Evolutionary conservation across 495 filamentous ascomycete genomes (phyloP).

Genomic region (Jackrogersella multiformis): DNA sequence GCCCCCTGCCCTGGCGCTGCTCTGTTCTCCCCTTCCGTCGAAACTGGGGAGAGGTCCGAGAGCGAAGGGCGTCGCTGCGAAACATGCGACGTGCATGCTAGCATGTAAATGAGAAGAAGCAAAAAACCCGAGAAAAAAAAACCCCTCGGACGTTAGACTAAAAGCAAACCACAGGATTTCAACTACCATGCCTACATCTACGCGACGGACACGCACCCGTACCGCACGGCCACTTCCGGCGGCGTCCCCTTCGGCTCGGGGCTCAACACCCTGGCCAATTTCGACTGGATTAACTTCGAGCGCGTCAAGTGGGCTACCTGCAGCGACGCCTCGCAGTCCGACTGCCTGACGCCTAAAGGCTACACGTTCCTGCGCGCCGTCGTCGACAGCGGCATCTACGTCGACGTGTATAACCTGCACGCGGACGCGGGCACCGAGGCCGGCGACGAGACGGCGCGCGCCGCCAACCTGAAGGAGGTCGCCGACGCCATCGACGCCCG

Average conservation of each 20-base stretch:
- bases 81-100: no score
- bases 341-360: constrained; percentile 73
- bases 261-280: constrained; percentile 67
- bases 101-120: no score
- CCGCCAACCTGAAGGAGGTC: constrained; percentile 65
- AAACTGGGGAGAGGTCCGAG: constrained; percentile 33
- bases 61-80: neutral
- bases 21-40: neutral
- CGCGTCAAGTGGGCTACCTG: constrained; percentile 67
- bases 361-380: constrained; percentile 67
- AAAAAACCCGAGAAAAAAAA: no score
- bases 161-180: constrained; percentile 58
- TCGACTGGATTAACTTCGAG: constrained; percentile 62
- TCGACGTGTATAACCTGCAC: constrained; percentile 71
- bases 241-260: constrained; percentile 68
- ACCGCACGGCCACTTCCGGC: constrained; percentile 68
- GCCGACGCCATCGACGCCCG: constrained; percentile 61
- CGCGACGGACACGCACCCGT: constrained; percentile 61
- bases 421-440: constrained; percentile 66
- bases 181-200: constrained; percentile 71
- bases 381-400: constrained; percentile 54
- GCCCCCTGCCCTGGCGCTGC: neutral
- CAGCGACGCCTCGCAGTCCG: constrained; percentile 59
- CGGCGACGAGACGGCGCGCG: constrained; percentile 60
- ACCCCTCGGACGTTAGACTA: constrained; percentile 10